Conservation (phyloP, 371 early-diverging fungal species). For the Mortierella sp. region DNA sequence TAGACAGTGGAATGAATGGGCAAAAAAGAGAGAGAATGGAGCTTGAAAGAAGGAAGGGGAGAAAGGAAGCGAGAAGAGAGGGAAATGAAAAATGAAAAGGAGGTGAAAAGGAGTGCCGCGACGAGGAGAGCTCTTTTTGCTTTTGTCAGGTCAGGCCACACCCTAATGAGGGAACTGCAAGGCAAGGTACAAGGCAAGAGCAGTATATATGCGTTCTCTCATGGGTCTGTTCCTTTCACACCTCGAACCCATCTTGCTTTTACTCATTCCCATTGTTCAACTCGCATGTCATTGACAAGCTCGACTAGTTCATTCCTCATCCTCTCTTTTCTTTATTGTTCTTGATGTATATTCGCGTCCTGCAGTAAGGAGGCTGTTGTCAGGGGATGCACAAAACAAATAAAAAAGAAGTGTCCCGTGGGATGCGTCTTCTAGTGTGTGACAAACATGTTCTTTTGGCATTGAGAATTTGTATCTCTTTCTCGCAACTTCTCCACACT, state of each 20-base stretch:
- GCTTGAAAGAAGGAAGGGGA: neutral
- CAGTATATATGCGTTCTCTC: neutral
- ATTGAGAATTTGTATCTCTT: neutral
- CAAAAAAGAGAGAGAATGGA: neutral
- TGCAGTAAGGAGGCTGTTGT: neutral
- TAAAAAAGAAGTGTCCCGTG: neutral
- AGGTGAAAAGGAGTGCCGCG: neutral
- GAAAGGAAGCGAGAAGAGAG: neutral
- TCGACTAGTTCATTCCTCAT: neutral
- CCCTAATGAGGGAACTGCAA: no score
- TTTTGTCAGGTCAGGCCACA: constrained; percentile 4
- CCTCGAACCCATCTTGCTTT: neutral
- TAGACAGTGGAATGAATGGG: neutral
- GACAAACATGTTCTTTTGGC: neutral
- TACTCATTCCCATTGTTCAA: neutral
- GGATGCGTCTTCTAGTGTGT: neutral
- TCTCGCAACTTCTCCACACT: neutral
- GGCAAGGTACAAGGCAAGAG: neutral
- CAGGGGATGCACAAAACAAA: neutral
- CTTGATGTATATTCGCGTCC: neutral
- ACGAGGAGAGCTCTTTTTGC: neutral
- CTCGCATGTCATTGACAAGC: neutral
- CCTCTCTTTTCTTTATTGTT: neutral
- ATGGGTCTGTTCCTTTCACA: neutral
- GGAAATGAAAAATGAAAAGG: neutral